Percentiles rank a stretch among this genome's conserved stretches.
These are phyloP conservation scores for Mortierella sp. DNA, from an alignment of 371 early-diverging fungal species.

Conservation along the genomic window DNA sequence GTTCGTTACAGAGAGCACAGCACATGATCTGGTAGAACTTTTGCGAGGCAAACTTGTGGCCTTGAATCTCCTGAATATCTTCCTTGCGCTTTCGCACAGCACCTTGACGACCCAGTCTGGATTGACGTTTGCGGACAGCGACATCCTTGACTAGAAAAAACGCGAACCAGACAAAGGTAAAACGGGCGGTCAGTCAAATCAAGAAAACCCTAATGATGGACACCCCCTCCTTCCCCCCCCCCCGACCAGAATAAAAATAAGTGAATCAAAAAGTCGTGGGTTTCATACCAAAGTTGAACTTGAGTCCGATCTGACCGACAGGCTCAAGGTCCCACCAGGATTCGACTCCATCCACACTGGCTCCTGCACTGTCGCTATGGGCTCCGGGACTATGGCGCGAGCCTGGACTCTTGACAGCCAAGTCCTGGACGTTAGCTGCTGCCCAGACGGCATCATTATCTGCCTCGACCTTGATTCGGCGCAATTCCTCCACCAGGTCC, in stretches of 20 bases:
- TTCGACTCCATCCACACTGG: conserved; percentile 66
- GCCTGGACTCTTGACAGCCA: conserved; percentile 30
- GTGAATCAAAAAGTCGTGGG: neutral
- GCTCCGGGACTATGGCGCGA: conserved; percentile 17
- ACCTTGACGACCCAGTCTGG: conserved; percentile 82
- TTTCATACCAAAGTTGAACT: conserved; percentile 74
- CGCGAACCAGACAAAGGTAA: neutral
- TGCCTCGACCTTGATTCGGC: conserved; percentile 70
- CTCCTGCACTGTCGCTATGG: conserved; percentile 8
- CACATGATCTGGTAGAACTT: conserved; percentile 91
- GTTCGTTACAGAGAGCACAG: conserved; percentile 92
- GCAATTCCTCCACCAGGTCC: conserved; percentile 80
- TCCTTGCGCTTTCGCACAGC: conserved; percentile 88
- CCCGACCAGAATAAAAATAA: neutral
- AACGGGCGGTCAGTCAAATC: conserved; percentile 3
- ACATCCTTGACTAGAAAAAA: conserved; percentile 48
- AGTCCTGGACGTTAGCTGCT: conserved; percentile 53
- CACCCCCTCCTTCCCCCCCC: neutral
- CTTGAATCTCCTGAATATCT: conserved; percentile 78
- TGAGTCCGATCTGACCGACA: conserved; percentile 83
- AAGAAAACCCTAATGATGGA: neutral
- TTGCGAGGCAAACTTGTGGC: conserved; percentile 88
- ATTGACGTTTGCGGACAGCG: conserved; percentile 62
- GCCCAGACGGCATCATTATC: conserved; percentile 68
- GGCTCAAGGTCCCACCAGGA: conserved; percentile 93